A percentile compares a stretch with the other conserved stretches of the same genome.
phyloP scores from a whole-genome alignment of 2,329 filamentous ascomycete species.

The Diaporthe citri region DNA sequence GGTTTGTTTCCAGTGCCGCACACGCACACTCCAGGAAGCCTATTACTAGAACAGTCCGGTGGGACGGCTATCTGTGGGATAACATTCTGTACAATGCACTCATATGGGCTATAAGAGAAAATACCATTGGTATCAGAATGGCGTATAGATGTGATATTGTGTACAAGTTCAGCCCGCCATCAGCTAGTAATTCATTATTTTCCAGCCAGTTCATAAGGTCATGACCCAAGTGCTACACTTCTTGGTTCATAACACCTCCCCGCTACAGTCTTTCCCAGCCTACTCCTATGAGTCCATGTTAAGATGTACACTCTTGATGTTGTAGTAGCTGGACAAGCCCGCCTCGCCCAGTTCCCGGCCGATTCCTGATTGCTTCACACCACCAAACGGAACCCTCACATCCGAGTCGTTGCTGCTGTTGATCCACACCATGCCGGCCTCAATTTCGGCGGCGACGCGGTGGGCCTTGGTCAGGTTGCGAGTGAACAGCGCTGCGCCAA shows the following conservation, averaged over 20 bases:
- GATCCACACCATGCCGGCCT: conserved; percentile 67
- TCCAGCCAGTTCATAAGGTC: not conserved
- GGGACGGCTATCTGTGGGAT: no score
- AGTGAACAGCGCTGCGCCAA: conserved; percentile 70
- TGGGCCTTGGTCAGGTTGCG: conserved; percentile 62
- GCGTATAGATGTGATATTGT: not conserved
- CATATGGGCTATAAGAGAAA: not conserved
- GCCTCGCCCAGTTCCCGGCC: conserved; percentile 54
- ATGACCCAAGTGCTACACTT: not conserved
- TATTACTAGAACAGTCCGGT: not conserved
- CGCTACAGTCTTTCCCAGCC: not conserved
- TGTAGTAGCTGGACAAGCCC: conserved; percentile 52
- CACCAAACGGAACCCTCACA: conserved; percentile 66
- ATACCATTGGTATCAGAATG: not conserved
- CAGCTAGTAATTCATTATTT: not conserved
- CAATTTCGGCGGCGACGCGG: conserved; percentile 64
- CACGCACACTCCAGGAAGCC: not conserved
- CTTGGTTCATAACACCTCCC: not conserved
- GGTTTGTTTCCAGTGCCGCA: not conserved
- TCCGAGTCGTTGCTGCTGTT: conserved; percentile 57
- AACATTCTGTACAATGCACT: not conserved
- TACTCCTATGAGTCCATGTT: conserved; percentile 48
- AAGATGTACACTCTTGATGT: conserved; percentile 53
- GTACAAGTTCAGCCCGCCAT: conserved; percentile 6
- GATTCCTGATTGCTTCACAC: conserved; percentile 55